Evolutionary conservation across 352 stramenopile species (phyloP).

Genomic region (Synura sp.): DNA sequence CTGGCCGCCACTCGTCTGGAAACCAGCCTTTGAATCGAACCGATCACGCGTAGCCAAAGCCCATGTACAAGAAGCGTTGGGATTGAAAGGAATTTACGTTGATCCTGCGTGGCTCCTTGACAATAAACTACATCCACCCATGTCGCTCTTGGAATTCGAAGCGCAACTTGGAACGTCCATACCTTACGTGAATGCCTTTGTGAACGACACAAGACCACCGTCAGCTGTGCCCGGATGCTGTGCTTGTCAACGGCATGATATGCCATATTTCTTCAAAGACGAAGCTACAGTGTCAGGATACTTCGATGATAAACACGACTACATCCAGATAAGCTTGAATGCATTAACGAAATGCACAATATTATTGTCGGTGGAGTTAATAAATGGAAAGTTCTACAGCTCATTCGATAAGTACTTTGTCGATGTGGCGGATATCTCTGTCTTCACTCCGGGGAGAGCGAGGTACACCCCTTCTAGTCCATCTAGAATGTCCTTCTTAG

Average conservation of each 20-base stretch:
- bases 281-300: conserved; percentile 64
- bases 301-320: conserved; percentile 88
- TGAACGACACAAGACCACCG: background rate
- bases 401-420: conserved; percentile 77
- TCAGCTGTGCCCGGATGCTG: conserved; percentile 43
- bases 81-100: conserved; percentile 40
- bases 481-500: conserved; percentile 49
- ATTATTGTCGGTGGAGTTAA: conserved; percentile 80
- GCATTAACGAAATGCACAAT: conserved; percentile 71
- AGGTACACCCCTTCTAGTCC: conserved; percentile 63
- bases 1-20: conserved; percentile 57
- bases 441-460: conserved; percentile 75
- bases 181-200: too few relatives aligned
- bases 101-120: conserved; percentile 42
- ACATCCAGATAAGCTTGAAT: conserved; percentile 80
- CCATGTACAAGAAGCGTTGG: conserved; percentile 43
- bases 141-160: too few relatives aligned
- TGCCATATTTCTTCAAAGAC: conserved; percentile 79
- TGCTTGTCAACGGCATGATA: conserved; percentile 58
- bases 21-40: conserved; percentile 48
- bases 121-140: too few relatives aligned
- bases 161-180: too few relatives aligned
- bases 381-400: conserved; percentile 82
- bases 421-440: conserved; percentile 70
- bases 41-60: background rate